These are phyloP conservation scores for Microsporum audouinii DNA, from an alignment of 2,329 filamentous ascomycete genomes.

Conservation along the genomic window DNA sequence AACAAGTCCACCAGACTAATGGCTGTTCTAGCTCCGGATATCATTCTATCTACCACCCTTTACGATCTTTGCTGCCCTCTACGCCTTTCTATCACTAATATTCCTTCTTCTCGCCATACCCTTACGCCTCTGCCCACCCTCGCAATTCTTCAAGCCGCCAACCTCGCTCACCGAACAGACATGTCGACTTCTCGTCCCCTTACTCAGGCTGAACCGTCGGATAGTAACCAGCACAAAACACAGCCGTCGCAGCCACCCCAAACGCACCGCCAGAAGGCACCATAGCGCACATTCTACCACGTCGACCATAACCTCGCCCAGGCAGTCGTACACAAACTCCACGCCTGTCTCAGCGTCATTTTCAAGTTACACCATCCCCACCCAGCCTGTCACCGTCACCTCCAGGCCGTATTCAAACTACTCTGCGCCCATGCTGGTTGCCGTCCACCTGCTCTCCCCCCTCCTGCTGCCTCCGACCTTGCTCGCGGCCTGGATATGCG, in stretches of 20 bases:
- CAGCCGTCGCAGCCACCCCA: neutral
- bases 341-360: conserved; percentile 19
- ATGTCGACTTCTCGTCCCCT: conserved; percentile 42
- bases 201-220: conserved; percentile 39
- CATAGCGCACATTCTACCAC: neutral
- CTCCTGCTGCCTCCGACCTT: conserved; percentile 46
- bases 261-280: neutral
- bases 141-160: conserved; percentile 31
- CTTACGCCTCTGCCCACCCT: conserved; percentile 41
- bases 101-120: conserved; percentile 43
- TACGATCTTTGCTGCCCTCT: conserved; percentile 43
- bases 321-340: conserved; percentile 8
- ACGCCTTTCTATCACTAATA: conserved; percentile 43
- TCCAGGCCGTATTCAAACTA: conserved; percentile 26
- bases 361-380: conserved; percentile 34
- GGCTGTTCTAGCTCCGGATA: conserved; percentile 19
- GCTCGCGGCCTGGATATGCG: conserved; percentile 47
- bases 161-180: conserved; percentile 41
- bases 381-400: conserved; percentile 16
- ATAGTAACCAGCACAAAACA: conserved; percentile 19
- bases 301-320: neutral
- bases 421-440: conserved; percentile 33
- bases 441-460: conserved; percentile 45
- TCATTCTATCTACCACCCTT: conserved; percentile 40
- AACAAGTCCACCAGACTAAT: neutral